These are phyloP conservation scores for Osmanthus fragrans DNA, from an alignment of 257 asterid species.

Conservation along the genomic window DNA sequence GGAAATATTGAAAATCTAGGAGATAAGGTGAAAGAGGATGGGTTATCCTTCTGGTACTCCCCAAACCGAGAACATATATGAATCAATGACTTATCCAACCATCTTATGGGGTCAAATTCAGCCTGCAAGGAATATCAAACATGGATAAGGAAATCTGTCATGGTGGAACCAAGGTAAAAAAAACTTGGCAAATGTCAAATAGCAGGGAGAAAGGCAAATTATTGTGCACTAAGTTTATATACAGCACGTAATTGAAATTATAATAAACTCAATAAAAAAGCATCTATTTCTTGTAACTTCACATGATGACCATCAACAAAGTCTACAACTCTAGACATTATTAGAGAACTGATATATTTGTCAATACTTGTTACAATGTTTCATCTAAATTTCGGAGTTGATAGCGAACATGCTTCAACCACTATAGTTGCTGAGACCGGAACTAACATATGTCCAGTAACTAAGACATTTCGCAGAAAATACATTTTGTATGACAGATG, in stretches of 20 bases:
- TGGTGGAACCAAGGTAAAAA: constrained; percentile 12
- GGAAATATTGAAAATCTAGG: constrained; percentile 94
- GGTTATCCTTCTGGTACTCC: constrained; percentile 91
- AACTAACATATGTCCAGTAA: not conserved
- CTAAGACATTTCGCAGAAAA: constrained; percentile 8
- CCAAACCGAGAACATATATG: constrained; percentile 94
- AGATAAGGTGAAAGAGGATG: constrained; percentile 86
- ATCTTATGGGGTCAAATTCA: constrained; percentile 97
- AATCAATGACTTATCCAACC: constrained; percentile 96
- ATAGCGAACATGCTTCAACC: not conserved
- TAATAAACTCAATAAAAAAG: not conserved
- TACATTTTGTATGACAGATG: not conserved
- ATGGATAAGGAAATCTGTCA: not conserved
- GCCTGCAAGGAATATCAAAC: constrained; percentile 57
- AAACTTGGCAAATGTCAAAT: constrained; percentile 7
- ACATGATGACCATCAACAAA: constrained; percentile 8
- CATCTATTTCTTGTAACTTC: constrained; percentile 7
- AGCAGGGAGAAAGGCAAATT: constrained; percentile 16
- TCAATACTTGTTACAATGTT: not conserved
- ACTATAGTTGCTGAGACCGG: constrained; percentile 11
- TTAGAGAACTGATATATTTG: constrained; percentile 15
- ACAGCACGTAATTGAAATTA: constrained; percentile 12
- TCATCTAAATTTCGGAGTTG: not conserved
- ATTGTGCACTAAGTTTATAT: not conserved
- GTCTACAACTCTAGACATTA: constrained; percentile 16